Evolutionary conservation across 495 filamentous ascomycete species (phyloP), one percentile per base, ranked within the genome.

Genomic region (Penicillium arizonense): DNA sequence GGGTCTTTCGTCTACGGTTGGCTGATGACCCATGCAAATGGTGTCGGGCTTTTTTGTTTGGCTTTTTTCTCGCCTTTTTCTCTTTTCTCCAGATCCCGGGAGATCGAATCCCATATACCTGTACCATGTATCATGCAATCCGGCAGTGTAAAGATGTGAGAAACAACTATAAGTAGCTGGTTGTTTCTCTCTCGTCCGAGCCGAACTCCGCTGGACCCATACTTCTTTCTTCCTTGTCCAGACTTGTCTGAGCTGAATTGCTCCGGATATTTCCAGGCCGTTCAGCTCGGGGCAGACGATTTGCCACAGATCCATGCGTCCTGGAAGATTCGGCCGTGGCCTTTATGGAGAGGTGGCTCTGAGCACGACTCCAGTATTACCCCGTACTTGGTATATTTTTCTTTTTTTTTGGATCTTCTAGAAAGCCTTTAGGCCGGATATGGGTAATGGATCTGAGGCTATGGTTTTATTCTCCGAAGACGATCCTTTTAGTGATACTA

Each of bases 231-330:
- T n/a, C 47, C 37, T 18, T 50, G 35, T 41, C 37, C 16, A 50
- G 41, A 38, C 37, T 50, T 30, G 7, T 23, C 14, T 44, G 34
- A 50, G 48, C 48, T 50, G 47, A 24, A 33, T 35, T 41, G 39
- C 24, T 39, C 13, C 38, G 47, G 47, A 33, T 13, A 35, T 44
- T 36, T 40, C 49, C 49, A 49, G 24, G 14, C 50, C 23, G 21
- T 44, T 24, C 52, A 51, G 47, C 59, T 55, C 53, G 54, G 50
- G 46, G 52, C 57, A 52, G 51, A 51, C 47, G 10, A 65, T 65
- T 62, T 38, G 62, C 58, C 58, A 64, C 62, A 48, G 44, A 23
- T 44, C 6, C 44, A 28, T 32, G 30, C 13, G 18, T 18, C 14
- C n/a, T 50, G 56, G 40, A 43, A 36, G 30, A 38, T 6, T 45